Conservation (phyloP, 345 rosid species). For the Eucalyptus melliodora region DNA sequence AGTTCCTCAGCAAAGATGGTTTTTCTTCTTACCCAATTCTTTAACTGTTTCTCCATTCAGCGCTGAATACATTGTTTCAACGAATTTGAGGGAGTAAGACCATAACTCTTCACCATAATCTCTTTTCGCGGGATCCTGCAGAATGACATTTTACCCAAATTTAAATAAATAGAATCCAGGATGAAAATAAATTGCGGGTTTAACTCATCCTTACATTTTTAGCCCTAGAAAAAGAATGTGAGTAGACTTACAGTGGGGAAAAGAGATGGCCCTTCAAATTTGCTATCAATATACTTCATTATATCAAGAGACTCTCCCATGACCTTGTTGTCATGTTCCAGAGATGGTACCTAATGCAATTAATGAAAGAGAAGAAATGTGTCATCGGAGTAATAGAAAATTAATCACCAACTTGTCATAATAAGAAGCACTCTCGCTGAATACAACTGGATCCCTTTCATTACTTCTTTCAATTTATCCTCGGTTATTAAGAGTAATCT, state of each 20-base stretch:
- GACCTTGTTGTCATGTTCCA: conserved; percentile 85
- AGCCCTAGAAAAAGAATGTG: background rate
- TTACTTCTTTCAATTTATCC: background rate
- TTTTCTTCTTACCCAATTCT: conserved; percentile 55
- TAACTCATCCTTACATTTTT: background rate
- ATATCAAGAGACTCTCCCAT: conserved; percentile 86
- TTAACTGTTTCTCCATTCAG: conserved; percentile 54
- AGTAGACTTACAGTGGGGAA: conserved; percentile 31
- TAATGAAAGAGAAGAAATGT: background rate
- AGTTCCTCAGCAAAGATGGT: background rate
- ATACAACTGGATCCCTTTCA: background rate
- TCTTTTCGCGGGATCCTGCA: conserved; percentile 60
- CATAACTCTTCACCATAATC: conserved; percentile 58
- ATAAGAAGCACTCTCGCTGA: background rate
- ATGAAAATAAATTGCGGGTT: background rate
- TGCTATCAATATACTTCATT: conserved; percentile 60
- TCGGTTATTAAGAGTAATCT: background rate
- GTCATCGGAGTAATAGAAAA: background rate
- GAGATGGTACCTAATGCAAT: conserved; percentile 57
- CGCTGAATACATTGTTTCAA: conserved; percentile 11
- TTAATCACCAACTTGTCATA: background rate
- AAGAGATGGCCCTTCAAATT: conserved; percentile 81
- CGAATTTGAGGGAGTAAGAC: conserved; percentile 34
- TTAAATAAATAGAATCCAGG: background rate
- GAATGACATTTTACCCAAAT: background rate